These are phyloP conservation scores for Evernia prunastri DNA, from an alignment of 495 filamentous ascomycete species.

Conservation along the genomic window DNA sequence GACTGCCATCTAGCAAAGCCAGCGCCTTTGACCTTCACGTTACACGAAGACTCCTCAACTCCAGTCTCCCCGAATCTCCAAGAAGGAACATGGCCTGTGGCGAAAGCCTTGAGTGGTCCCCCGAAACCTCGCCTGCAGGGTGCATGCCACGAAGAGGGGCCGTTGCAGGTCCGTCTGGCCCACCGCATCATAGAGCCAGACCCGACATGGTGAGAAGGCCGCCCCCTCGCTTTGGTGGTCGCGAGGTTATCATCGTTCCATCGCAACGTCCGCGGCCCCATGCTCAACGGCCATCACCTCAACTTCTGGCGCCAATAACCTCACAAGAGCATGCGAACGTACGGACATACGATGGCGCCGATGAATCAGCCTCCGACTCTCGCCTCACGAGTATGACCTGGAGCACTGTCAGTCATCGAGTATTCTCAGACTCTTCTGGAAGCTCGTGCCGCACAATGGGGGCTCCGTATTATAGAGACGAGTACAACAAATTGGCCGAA, in stretches of 20 bases:
- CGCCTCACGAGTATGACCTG: slow-evolving; percentile 27
- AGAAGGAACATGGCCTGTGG: background rate
- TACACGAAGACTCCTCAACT: slow-evolving; percentile 24
- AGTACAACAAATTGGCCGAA: slow-evolving; percentile 51
- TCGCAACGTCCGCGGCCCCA: slow-evolving; percentile 11
- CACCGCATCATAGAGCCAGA: background rate
- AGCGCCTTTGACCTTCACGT: slow-evolving; percentile 22
- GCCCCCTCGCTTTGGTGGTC: slow-evolving; percentile 13
- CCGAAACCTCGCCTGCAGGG: background rate
- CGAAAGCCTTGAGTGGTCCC: background rate
- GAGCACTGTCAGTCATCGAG: slow-evolving; percentile 25
- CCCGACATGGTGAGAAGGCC: slow-evolving; percentile 2
- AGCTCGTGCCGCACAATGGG: slow-evolving; percentile 34
- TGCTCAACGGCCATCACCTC: background rate
- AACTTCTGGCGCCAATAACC: background rate
- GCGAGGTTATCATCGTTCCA: slow-evolving; percentile 11
- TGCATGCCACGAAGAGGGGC: slow-evolving; percentile 5
- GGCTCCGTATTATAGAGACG: slow-evolving; percentile 35
- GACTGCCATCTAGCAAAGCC: slow-evolving; percentile 23
- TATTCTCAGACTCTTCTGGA: slow-evolving; percentile 22
- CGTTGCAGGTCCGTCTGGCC: background rate
- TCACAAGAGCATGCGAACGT: background rate
- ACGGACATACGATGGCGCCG: slow-evolving; percentile 18
- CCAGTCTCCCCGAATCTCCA: slow-evolving; percentile 3
- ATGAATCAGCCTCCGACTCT: slow-evolving; percentile 17